phyloP scores from a whole-genome alignment of 164 flowering plant species.

The Vitis cinerea region DNA sequence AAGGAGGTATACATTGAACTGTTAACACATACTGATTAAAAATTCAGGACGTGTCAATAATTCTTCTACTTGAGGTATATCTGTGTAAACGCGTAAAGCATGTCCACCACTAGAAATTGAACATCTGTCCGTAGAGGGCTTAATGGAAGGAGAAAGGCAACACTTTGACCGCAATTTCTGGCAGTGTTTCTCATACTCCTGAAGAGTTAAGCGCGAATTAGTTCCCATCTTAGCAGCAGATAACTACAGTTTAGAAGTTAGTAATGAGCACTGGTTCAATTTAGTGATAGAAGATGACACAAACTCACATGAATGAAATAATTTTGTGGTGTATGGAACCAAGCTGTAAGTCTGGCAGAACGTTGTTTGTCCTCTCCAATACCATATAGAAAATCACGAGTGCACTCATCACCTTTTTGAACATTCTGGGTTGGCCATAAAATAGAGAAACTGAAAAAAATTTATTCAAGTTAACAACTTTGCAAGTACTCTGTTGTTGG shows the following conservation, averaged over 20 bases:
- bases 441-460: constrained; percentile 71
- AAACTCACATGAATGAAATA: constrained; percentile 69
- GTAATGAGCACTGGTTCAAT: not conserved
- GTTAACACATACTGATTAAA: constrained; percentile 56
- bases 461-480: constrained; percentile 7
- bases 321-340: constrained; percentile 86
- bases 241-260: not conserved
- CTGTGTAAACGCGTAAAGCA: constrained; percentile 77
- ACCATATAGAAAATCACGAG: constrained; percentile 90
- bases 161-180: constrained; percentile 36
- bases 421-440: constrained; percentile 81
- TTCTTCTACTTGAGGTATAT: constrained; percentile 88
- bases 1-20: not conserved
- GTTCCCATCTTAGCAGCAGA: not conserved
- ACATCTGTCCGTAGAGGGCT: constrained; percentile 29
- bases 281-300: constrained; percentile 3
- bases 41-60: constrained; percentile 82
- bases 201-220: constrained; percentile 17
- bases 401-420: constrained; percentile 80
- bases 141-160: constrained; percentile 17
- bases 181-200: constrained; percentile 65
- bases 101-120: constrained; percentile 31
- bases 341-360: constrained; percentile 94
- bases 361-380: constrained; percentile 96
- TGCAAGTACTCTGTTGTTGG: not conserved